Base-by-base conservation (phyloP, 2,329 filamentous ascomycete genomes). In the Clarireedia homoeocarpa region DNA sequence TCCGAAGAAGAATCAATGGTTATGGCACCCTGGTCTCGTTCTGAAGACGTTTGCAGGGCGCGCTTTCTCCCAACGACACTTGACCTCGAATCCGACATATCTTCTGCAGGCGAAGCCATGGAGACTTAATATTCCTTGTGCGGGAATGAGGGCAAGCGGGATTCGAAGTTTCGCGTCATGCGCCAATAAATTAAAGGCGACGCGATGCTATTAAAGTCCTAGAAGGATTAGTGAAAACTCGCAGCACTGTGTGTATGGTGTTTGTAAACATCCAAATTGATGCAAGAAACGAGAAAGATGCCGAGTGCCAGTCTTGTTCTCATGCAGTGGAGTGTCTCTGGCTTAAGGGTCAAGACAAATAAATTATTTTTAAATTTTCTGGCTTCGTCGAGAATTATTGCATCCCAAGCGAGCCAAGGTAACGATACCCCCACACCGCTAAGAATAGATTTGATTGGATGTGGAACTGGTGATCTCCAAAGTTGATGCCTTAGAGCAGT, bases 211-310 rank as follows among this genome's bases (percentile, higher is more conserved):
- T 30, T 6, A 34, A 23, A 17, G 34, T 50, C 52, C 52, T 55
- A 55, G 17, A 55, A 49, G 45, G 20, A 50, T 55, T 55, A 55
- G 52, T 55, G 38, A 30, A 44, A 54, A 48, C 17, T 42, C 24
- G 38, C 24, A 42, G 26, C 27, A 49, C 23, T 34, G 6, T 30
- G 27, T 10, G 10, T 30, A 39, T 44, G 40, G 17, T 42, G 36
- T 15, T 44, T 44, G 17, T 36, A 6, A n/a, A 42, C 42, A 24
- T 40, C 20, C 23, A 36, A 42, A 30, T 17, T 27, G 30, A 42
- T n/a, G 26, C 34, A 23, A 34, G 24, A 15, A 48, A 7, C 44
- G 30, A 50, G 45, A 49, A 34, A 30, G 24, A 5, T 48, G 15
- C 12, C 38, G 17, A 40, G n/a, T 23, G 10, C 27, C n/a, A 34